These are phyloP conservation scores for Jamesozyma lodderae DNA, from an alignment of 805 yeast genomes.

Conservation along the genomic window DNA sequence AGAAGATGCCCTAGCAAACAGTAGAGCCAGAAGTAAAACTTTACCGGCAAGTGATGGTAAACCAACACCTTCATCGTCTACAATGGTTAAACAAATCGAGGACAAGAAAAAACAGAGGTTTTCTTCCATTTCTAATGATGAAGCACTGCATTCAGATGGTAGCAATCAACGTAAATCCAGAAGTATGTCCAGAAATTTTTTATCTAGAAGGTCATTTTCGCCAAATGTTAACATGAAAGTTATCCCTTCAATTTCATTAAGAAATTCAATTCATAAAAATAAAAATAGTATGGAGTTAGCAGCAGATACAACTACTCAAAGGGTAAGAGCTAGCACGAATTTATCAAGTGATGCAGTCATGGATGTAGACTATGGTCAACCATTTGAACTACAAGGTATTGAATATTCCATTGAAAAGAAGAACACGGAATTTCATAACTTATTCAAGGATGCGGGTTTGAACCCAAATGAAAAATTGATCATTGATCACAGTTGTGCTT, in stretches of 20 bases:
- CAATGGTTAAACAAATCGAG: neutral
- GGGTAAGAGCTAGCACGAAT: slow-evolving; percentile 15
- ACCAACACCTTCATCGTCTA: neutral
- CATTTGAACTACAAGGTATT: slow-evolving; percentile 16
- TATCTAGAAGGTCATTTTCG: slow-evolving; percentile 25
- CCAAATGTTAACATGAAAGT: slow-evolving; percentile 21
- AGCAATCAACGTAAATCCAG: slow-evolving; percentile 22
- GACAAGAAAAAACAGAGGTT: slow-evolving; percentile 11
- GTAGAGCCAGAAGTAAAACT: slow-evolving; percentile 20
- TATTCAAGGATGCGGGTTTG: slow-evolving; percentile 41
- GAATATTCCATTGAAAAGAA: slow-evolving; percentile 40
- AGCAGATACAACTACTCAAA: neutral
- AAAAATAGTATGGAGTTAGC: slow-evolving; percentile 8
- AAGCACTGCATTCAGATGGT: neutral
- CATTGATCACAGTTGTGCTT: slow-evolving; percentile 60
- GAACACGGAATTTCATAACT: slow-evolving; percentile 51
- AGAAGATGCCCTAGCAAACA: slow-evolving; percentile 4
- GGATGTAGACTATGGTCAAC: slow-evolving; percentile 11
- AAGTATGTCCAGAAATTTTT: slow-evolving; percentile 20
- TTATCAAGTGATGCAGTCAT: slow-evolving; percentile 11
- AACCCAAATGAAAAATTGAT: slow-evolving; percentile 43
- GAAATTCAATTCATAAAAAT: slow-evolving; percentile 13
- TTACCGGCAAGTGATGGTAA: slow-evolving; percentile 12
- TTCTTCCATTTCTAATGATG: slow-evolving; percentile 13
- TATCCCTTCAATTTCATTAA: slow-evolving; percentile 12